A percentile compares a stretch with the other conserved stretches of the same genome.
Evolutionary conservation across 2,329 filamentous ascomycete genomes (phyloP).

Genomic region (Elsinoe ampelina): DNA sequence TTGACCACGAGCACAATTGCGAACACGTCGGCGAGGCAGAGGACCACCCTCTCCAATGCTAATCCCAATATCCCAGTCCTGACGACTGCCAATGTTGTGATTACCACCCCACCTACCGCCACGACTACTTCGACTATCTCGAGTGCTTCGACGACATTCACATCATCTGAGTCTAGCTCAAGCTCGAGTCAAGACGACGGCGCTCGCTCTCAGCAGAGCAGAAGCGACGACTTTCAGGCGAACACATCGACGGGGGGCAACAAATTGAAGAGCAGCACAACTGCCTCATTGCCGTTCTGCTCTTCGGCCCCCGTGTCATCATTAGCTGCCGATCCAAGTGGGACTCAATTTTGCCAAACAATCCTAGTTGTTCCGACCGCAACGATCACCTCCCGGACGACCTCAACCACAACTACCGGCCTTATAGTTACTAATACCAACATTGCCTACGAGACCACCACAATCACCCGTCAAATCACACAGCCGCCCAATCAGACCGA

Average conservation of each 20-base stretch:
- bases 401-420: background rate
- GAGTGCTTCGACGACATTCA: background rate
- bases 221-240: background rate
- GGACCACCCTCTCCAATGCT: background rate
- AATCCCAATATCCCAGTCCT: background rate
- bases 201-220: background rate
- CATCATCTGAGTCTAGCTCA: background rate
- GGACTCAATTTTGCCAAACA: background rate
- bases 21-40: background rate
- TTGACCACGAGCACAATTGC: background rate
- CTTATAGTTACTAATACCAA: conserved; percentile 2
- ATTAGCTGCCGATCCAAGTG: background rate
- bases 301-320: background rate
- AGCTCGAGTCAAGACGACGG: background rate
- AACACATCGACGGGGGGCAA: background rate
- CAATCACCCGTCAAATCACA: background rate
- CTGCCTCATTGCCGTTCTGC: background rate
- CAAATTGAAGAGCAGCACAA: background rate
- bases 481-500: background rate
- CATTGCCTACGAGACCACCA: background rate
- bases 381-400: background rate
- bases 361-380: background rate
- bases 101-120: background rate
- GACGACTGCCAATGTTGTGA: background rate
- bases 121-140: background rate